A percentile compares a stretch with the other conserved stretches of the same genome.
phyloP scores from a whole-genome alignment of 331 rosid species.

The Malus hybrid region DNA sequence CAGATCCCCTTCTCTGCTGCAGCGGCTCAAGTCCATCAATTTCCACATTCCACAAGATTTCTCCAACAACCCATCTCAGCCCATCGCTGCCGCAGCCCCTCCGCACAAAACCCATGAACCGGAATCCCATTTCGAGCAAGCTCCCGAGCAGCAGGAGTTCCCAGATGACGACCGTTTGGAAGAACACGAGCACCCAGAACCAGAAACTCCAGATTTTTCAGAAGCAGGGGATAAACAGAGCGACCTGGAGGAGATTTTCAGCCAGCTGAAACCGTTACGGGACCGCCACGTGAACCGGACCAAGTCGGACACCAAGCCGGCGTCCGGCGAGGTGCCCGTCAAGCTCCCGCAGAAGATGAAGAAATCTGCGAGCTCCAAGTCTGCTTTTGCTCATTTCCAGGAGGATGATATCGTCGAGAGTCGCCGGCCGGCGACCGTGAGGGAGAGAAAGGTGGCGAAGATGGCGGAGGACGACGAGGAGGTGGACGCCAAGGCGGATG shows the following conservation, averaged over 20 bases:
- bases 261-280: constrained; percentile 21
- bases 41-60: constrained; percentile 1
- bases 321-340: constrained; percentile 45
- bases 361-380: constrained; percentile 73
- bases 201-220: constrained; percentile 2
- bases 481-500: constrained; percentile 84
- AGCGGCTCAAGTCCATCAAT: constrained; percentile 56
- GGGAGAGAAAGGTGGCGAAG: constrained; percentile 29
- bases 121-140: neutral
- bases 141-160: neutral
- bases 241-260: constrained; percentile 52
- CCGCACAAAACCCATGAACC: neutral
- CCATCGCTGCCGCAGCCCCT: neutral
- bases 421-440: constrained; percentile 63
- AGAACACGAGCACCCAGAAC: neutral
- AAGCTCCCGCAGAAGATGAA: constrained; percentile 65
- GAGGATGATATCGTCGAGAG: constrained; percentile 60
- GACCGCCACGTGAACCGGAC: constrained; percentile 34
- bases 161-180: constrained; percentile 13
- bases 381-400: constrained; percentile 48
- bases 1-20: constrained; percentile 74
- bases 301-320: constrained; percentile 58
- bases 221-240: constrained; percentile 3
- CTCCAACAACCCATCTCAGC: neutral
- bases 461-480: constrained; percentile 34